phyloP scores from a whole-genome alignment of 768 basidiomycete species.

The Russula earlei region DNA sequence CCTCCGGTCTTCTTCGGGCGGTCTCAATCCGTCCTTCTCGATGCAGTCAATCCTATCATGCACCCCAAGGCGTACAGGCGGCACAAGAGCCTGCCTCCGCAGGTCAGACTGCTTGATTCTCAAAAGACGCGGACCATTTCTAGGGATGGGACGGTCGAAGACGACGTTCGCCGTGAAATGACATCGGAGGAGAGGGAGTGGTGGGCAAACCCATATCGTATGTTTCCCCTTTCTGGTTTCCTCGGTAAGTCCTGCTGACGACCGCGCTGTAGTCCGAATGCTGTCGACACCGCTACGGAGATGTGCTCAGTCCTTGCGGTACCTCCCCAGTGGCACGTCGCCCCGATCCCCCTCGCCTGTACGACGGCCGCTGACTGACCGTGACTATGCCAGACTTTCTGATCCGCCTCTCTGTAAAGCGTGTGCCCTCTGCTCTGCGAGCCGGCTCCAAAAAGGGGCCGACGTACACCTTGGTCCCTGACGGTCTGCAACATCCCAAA shows the following conservation, averaged over 20 bases:
- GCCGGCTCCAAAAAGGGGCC: conserved; percentile 23
- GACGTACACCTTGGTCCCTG: conserved; percentile 33
- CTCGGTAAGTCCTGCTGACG: not conserved
- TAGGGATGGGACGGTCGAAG: conserved; percentile 10
- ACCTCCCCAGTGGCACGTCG: conserved; percentile 46
- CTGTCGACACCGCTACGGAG: conserved; percentile 51
- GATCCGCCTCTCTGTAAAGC: conserved; percentile 46
- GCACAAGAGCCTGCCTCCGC: conserved; percentile 53
- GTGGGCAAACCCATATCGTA: conserved; percentile 75
- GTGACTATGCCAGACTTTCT: conserved; percentile 44
- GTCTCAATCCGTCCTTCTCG: conserved; percentile 52
- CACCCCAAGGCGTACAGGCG: conserved; percentile 37
- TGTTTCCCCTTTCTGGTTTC: conserved; percentile 17
- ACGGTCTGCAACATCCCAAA: conserved; percentile 58
- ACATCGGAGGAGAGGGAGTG: conserved; percentile 48
- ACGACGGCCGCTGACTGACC: not conserved
- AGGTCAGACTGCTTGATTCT: conserved; percentile 28
- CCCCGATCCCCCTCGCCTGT: not conserved
- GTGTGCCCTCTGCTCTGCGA: conserved; percentile 30
- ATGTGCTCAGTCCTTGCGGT: conserved; percentile 41
- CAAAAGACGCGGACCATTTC: conserved; percentile 18
- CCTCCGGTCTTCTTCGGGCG: conserved; percentile 35
- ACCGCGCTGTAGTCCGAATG: conserved; percentile 50
- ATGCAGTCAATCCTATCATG: conserved; percentile 45
- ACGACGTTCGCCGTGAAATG: conserved; percentile 43